Evolutionary conservation across 768 basidiomycete species (phyloP).

Genomic region (Leccinum ochraceum): DNA sequence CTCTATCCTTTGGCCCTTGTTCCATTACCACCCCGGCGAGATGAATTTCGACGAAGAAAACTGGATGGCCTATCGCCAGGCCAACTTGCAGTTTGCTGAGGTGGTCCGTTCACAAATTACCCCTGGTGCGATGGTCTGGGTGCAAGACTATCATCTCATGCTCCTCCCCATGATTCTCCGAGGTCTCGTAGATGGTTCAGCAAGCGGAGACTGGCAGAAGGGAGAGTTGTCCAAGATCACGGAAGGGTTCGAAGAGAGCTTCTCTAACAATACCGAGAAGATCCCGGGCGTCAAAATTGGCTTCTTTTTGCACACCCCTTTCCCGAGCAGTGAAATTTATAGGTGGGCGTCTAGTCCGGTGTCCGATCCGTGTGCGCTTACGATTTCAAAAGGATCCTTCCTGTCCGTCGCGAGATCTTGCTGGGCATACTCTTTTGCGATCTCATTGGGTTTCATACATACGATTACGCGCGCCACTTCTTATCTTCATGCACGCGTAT

Average conservation of each 20-base stretch:
- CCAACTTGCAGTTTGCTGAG: slow-evolving; percentile 93
- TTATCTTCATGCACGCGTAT: slow-evolving; percentile 97
- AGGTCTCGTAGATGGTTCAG: slow-evolving; percentile 75
- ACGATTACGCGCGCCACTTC: slow-evolving; percentile 99
- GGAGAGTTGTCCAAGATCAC: slow-evolving; percentile 68
- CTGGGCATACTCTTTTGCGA: slow-evolving; percentile 95
- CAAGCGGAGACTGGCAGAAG: slow-evolving; percentile 54
- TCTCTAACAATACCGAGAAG: slow-evolving; percentile 37
- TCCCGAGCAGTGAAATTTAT: slow-evolving; percentile 97
- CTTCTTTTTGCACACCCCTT: slow-evolving; percentile 98
- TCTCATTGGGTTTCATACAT: slow-evolving; percentile 98
- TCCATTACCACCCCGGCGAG: slow-evolving; percentile 99
- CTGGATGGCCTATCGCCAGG: slow-evolving; percentile 97
- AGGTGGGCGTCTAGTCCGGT: slow-evolving; percentile 53
- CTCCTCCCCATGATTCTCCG: slow-evolving; percentile 96
- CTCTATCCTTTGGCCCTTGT: slow-evolving; percentile 98
- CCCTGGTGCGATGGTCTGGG: slow-evolving; percentile 96
- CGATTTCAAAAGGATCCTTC: slow-evolving; percentile 69
- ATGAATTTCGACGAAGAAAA: slow-evolving; percentile 99
- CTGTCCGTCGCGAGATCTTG: slow-evolving; percentile 96
- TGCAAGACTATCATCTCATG: slow-evolving; percentile 98
- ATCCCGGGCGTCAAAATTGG: slow-evolving; percentile 87
- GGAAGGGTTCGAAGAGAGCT: slow-evolving; percentile 62
- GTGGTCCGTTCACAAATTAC: slow-evolving; percentile 76
- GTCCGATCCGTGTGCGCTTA: slow-evolving; percentile 13